Evolutionary conservation across 805 yeast species (phyloP), one percentile per base, ranked within the genome.

Genomic region (Metschnikowia baotianmanensis): DNA sequence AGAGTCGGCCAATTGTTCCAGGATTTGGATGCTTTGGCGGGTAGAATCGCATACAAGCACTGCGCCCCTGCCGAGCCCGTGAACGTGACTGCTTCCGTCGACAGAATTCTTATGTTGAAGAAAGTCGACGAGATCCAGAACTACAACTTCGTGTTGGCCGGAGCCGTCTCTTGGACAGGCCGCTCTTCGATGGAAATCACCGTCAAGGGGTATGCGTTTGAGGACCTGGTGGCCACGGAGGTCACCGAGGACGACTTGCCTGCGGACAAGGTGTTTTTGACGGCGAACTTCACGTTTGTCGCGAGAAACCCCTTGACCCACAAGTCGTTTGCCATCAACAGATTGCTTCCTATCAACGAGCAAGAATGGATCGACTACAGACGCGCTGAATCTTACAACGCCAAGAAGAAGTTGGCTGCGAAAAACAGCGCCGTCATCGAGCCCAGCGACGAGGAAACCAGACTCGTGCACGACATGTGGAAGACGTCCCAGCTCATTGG

Each of bases 11-110:
- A 89, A 61, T 71, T 90, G 48, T 90, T 90, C 63, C 96, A 90
- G 69, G 98, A 90, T 63, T 70, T 90, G 55, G 98, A 90, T 58
- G 90, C 96, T 5, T 69, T 90, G 46, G 96, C 97, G 2, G 98
- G 97, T 25, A 80, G 91, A 57, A 89, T 90, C 54, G 96, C 96
- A 17, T 86, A 89, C 61, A 77, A 86, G 56, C 97, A 90, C 61
- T 86, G 95, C 64, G 74, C 84, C n/a, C 98, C 98, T 0, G 95
- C 96, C 0, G 89, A 86, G 58, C 97, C 98, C 9, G 88, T 89
- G 62, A 85, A 90, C 59, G 98, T 90, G 31, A 90, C 98, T 8
- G 97, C 97, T 1, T 82, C 93, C 20, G 96, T 90, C 20, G 97
- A 91, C 65, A 71, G 96, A 49, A 87, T 90, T 50, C 85, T 86